These are phyloP conservation scores for Tetradesmus obliquus DNA, from an alignment of 139 green algal species.

Conservation along the genomic window DNA sequence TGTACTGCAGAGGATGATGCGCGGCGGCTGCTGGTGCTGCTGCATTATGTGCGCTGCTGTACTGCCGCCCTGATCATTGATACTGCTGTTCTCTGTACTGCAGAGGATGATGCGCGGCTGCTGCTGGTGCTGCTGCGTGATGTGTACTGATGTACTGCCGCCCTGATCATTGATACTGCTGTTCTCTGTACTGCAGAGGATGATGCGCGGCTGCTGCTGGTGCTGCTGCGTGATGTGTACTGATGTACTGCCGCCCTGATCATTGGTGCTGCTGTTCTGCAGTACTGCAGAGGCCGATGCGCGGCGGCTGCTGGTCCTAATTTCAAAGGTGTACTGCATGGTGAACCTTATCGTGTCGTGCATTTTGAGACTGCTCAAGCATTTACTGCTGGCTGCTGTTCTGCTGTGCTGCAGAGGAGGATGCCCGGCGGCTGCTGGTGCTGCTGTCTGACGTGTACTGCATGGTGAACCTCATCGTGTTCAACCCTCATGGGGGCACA, in stretches of 20 bases:
- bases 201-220: not conserved
- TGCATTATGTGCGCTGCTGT: not conserved
- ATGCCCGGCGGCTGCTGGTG: conserved; percentile 74
- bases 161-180: not conserved
- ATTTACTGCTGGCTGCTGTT: too few relatives aligned
- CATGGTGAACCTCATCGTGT: conserved; percentile 86
- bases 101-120: not conserved
- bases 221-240: not conserved
- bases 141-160: not conserved
- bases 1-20: not conserved
- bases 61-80: not conserved
- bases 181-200: not conserved
- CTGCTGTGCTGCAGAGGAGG: conserved; percentile 50
- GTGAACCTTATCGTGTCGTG: conserved; percentile 90
- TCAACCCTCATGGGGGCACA: conserved; percentile 82
- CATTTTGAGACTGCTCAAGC: too few relatives aligned
- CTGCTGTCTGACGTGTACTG: conserved; percentile 62
- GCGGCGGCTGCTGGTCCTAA: conserved; percentile 62
- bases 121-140: not conserved
- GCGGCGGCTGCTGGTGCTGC: not conserved
- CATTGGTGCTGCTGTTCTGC: not conserved
- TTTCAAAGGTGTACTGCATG: conserved; percentile 55
- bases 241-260: not conserved
- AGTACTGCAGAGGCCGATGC: conserved; percentile 69
- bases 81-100: not conserved